These are phyloP conservation scores for Rhizophora apiculata DNA, from an alignment of 345 rosid genomes.

Conservation along the genomic window DNA sequence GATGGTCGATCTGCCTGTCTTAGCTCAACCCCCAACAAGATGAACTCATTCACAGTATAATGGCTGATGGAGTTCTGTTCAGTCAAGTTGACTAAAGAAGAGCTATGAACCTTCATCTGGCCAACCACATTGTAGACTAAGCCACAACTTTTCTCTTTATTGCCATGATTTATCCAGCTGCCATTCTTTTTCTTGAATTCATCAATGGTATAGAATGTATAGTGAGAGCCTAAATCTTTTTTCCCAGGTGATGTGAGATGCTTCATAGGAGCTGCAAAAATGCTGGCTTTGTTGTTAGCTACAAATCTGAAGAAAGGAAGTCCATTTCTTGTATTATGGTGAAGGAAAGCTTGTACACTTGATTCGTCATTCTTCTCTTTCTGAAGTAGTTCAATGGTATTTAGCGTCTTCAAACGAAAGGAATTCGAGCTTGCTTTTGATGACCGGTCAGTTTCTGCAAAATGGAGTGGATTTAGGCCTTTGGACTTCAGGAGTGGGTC, in stretches of 20 bases:
- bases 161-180: slow-evolving; percentile 60
- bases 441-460: slow-evolving; percentile 39
- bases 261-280: slow-evolving; percentile 69
- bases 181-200: slow-evolving; percentile 64
- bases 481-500: slow-evolving; percentile 66
- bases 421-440: slow-evolving; percentile 36
- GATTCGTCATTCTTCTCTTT: slow-evolving; percentile 35
- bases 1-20: slow-evolving; percentile 37
- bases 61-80: slow-evolving; percentile 30
- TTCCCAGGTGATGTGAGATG: slow-evolving; percentile 39
- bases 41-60: slow-evolving; percentile 50
- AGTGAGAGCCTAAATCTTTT: slow-evolving; percentile 37
- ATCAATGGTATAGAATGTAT: slow-evolving; percentile 59
- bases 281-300: slow-evolving; percentile 45
- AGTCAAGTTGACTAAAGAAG: slow-evolving; percentile 25
- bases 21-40: slow-evolving; percentile 47
- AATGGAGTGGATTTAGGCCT: slow-evolving; percentile 23
- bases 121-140: slow-evolving; percentile 52
- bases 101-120: slow-evolving; percentile 49
- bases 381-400: slow-evolving; percentile 22
- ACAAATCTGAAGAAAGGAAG: slow-evolving; percentile 63
- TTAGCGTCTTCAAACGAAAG: slow-evolving; percentile 23
- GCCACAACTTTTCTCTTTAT: slow-evolving; percentile 53
- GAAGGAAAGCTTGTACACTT: slow-evolving; percentile 54
- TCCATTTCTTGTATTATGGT: slow-evolving; percentile 59